Percentiles rank a stretch among this genome's conserved stretches.
phyloP scores from a whole-genome alignment of 768 basidiomycete species.

The Hortiboletus campestris region DNA sequence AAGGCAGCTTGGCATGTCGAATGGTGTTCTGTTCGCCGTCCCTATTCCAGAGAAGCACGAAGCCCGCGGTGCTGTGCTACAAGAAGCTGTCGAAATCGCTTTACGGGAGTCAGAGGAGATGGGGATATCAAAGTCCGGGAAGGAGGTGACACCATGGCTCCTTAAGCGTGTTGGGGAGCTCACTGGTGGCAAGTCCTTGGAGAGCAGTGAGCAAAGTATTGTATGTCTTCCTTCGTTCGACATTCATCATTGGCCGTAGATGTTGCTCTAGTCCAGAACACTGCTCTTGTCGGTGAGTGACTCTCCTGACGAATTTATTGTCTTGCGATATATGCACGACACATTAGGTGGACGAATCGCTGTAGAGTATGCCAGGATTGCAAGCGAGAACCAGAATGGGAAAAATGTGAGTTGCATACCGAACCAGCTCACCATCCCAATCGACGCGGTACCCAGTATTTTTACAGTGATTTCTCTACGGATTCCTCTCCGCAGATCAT shows the following conservation, averaged over 20 bases:
- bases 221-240: background rate
- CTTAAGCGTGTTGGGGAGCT: slow-evolving; percentile 79
- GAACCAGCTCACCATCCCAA: background rate
- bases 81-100: slow-evolving; percentile 79
- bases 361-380: slow-evolving; percentile 63
- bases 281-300: slow-evolving; percentile 73
- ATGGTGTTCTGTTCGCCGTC: slow-evolving; percentile 80
- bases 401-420: slow-evolving; percentile 16
- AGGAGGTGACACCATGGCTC: slow-evolving; percentile 95
- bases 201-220: slow-evolving; percentile 52
- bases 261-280: slow-evolving; percentile 86
- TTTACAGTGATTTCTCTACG: background rate
- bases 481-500: background rate
- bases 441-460: slow-evolving; percentile 9
- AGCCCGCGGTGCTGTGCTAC: slow-evolving; percentile 60
- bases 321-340: background rate
- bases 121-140: slow-evolving; percentile 77
- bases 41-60: slow-evolving; percentile 85
- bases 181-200: slow-evolving; percentile 70
- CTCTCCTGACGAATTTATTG: background rate
- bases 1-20: slow-evolving; percentile 64
- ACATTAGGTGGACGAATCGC: slow-evolving; percentile 73
- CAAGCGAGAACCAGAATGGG: slow-evolving; percentile 14
- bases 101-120: slow-evolving; percentile 78
- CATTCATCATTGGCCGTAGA: slow-evolving; percentile 44